Base-by-base conservation (phyloP, 148 eudicot species). In the Fallopia convolvulus region DNA sequence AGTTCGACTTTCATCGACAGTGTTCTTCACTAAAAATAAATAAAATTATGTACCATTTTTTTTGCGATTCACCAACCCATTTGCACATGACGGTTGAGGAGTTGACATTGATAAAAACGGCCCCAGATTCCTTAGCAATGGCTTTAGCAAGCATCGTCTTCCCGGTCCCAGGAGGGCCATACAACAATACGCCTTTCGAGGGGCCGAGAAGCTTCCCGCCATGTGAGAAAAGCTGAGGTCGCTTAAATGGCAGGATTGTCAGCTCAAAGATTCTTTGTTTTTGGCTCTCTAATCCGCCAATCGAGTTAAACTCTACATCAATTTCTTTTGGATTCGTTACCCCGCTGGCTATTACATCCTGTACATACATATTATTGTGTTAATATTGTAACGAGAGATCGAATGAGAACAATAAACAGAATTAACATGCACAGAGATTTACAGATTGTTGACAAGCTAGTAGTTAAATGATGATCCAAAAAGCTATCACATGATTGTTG, bases 131-230 rank as follows among this genome's bases (percentile, higher is more conserved):
- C 80, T 86, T 95, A 44, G 99, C 99, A 77, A 95, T 95, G 82
- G 99, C 99, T 87, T 95, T 92, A 44, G 99, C 99, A 77, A 95
- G 94, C 99, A 95, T 95, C 14, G 99, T 95, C 87, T 95, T 95
- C 55, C 99, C 99, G 30, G 99, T 92, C 63, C 99, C 99, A 3
- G 99, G 99, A 70, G 97, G 99, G 48, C 99, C 99, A 81, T 91
- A 92, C 44, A 95, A 79, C 83, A 95, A 82, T 63, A 95, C 99
- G 48, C 99, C 99, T 83, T 87, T 92, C 70, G 91, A 97, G 13
- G 97, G 93, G 58, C 91, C 89, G 75, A 92, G 94, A 68, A 95
- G 90, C 80, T 92, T 95, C 80, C 99, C 46, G 1, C 46, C 99
- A 70, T 84, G 83, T n/a, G 89, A 79, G 80, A 95, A 92, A 9